phyloP scores from a whole-genome alignment of 441 rosid species.

The Aleurites moluccanus region DNA sequence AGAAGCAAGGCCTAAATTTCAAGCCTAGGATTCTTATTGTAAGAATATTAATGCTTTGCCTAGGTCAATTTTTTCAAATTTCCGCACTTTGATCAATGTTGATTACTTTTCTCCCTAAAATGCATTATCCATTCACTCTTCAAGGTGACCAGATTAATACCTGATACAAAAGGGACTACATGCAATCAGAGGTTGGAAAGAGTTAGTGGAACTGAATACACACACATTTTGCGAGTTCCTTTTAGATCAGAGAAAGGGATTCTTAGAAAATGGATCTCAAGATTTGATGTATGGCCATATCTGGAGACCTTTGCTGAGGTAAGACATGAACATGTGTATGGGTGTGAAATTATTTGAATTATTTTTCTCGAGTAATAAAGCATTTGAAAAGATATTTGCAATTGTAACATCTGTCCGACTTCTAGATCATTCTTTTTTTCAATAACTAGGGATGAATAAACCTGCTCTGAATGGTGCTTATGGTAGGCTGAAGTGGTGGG shows the following conservation, averaged over 20 bases:
- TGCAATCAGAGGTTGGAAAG: constrained; percentile 94
- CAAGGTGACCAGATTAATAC: constrained; percentile 90
- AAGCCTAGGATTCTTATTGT: constrained; percentile 90
- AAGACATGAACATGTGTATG: constrained; percentile 14
- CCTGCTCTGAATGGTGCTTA: background rate
- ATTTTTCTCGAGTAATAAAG: background rate
- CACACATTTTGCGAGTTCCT: constrained; percentile 85
- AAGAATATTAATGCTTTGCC: constrained; percentile 31
- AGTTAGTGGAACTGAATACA: constrained; percentile 86
- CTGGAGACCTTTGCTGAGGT: constrained; percentile 91
- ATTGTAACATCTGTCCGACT: background rate
- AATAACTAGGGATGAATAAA: background rate
- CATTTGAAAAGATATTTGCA: background rate
- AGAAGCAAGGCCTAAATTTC: constrained; percentile 83
- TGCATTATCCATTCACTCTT: constrained; percentile 18
- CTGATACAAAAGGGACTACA: constrained; percentile 89
- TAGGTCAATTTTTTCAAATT: background rate
- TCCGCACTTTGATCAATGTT: background rate
- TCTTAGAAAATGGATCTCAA: constrained; percentile 92
- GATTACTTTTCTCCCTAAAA: constrained; percentile 10
- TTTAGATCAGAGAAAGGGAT: constrained; percentile 88
- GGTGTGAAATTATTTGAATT: background rate
- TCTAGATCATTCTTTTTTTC: background rate
- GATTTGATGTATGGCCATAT: constrained; percentile 98
- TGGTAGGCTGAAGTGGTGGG: background rate